A percentile compares a stretch with the other conserved stretches of the same genome.
phyloP scores from a whole-genome alignment of 495 filamentous ascomycete species.

The Penicillium cosmopolitanum region DNA sequence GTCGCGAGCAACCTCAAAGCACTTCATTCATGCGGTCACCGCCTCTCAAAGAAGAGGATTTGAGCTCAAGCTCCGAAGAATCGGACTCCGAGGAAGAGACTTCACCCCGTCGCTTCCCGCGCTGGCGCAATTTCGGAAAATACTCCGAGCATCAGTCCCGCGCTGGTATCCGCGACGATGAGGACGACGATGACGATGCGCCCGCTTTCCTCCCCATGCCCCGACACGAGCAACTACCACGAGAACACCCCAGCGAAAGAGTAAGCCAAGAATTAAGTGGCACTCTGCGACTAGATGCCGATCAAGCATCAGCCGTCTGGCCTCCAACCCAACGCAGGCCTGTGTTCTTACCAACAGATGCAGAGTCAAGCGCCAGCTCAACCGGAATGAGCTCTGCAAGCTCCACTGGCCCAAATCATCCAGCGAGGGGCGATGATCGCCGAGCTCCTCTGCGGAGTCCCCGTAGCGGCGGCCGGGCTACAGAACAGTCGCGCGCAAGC shows the following conservation, averaged over 20 bases:
- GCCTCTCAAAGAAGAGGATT: constrained; percentile 39
- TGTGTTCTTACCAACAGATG: constrained; percentile 46
- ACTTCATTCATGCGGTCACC: constrained; percentile 37
- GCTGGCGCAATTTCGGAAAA: constrained; percentile 43
- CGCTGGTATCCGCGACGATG: constrained; percentile 39
- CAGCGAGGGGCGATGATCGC: constrained; percentile 23
- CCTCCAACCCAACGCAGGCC: constrained; percentile 35
- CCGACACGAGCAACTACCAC: constrained; percentile 30
- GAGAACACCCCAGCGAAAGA: constrained; percentile 20
- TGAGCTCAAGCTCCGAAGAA: constrained; percentile 49
- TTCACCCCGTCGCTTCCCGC: constrained; percentile 22
- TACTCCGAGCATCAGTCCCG: constrained; percentile 38
- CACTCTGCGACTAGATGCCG: constrained; percentile 58
- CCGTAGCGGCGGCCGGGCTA: constrained; percentile 44
- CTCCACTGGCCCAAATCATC: constrained; percentile 37
- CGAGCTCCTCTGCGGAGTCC: constrained; percentile 48
- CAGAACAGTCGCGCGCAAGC: constrained; percentile 60
- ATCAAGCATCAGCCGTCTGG: constrained; percentile 46
- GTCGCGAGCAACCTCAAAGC: constrained; percentile 32
- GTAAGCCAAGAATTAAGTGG: constrained; percentile 58
- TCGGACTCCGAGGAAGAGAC: constrained; percentile 61
- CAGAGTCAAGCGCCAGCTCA: constrained; percentile 66
- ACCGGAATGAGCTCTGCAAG: constrained; percentile 62
- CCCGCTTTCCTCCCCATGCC: constrained; percentile 77
- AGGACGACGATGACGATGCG: constrained; percentile 55